phyloP scores from a whole-genome alignment of 2,329 filamentous ascomycete species.

The Knoxdaviesia capensis region DNA sequence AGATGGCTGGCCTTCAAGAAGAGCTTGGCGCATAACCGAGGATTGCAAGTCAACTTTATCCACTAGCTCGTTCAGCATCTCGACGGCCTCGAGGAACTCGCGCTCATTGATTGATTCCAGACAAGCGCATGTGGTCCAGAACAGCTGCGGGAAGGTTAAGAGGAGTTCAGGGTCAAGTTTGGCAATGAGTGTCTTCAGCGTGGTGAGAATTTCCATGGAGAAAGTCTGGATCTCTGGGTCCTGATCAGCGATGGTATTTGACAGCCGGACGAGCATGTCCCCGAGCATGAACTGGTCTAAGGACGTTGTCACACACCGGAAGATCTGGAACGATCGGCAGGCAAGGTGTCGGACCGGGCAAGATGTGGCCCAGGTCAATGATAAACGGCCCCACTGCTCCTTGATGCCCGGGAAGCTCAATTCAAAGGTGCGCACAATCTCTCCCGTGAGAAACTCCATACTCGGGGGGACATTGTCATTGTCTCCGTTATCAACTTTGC shows the following conservation, averaged over 20 bases:
- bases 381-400: constrained; percentile 77
- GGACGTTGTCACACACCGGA: constrained; percentile 78
- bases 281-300: constrained; percentile 87
- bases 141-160: constrained; percentile 79
- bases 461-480: constrained; percentile 59
- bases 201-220: constrained; percentile 93
- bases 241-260: constrained; percentile 92
- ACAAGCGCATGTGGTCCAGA: constrained; percentile 95
- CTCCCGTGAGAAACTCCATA: constrained; percentile 67
- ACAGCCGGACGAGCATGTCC: constrained; percentile 87
- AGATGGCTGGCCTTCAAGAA: constrained; percentile 61
- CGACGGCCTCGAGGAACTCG: constrained; percentile 78
- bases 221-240: constrained; percentile 90
- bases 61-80: constrained; percentile 77
- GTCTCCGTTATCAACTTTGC: constrained; percentile 50
- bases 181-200: constrained; percentile 73
- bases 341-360: constrained; percentile 89
- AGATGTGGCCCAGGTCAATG: constrained; percentile 87
- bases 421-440: constrained; percentile 72
- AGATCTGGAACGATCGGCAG: constrained; percentile 93
- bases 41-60: constrained; percentile 66
- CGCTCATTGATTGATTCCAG: constrained; percentile 91
- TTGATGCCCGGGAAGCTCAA: constrained; percentile 70
- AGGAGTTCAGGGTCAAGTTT: constrained; percentile 65
- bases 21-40: constrained; percentile 37